phyloP scores from a whole-genome alignment of 805 yeast genomes.

The Yamadazyma takamatsuzukensis region DNA sequence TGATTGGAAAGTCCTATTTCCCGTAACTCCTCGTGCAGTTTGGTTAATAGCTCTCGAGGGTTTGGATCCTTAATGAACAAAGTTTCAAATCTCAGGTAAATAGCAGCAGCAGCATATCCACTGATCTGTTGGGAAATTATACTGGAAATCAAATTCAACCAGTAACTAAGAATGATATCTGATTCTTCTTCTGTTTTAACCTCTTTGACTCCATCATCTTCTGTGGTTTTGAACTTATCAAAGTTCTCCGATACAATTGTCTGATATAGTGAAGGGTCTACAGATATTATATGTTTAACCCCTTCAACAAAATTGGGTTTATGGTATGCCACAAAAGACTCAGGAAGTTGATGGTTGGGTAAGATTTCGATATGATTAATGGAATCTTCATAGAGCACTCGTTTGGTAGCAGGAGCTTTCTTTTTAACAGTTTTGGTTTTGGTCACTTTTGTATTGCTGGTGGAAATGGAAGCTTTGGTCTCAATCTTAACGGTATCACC shows the following conservation, averaged over 20 bases:
- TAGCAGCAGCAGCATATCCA: constrained; percentile 75
- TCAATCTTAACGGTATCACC: no score
- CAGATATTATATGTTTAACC: constrained; percentile 21
- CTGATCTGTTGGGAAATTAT: constrained; percentile 73
- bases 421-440: constrained; percentile 1
- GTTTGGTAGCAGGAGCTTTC: constrained; percentile 1
- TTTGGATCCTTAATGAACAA: constrained; percentile 42
- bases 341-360: constrained; percentile 21
- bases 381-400: constrained; percentile 9
- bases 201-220: constrained; percentile 3
- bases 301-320: constrained; percentile 32
- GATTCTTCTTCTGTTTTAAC: constrained; percentile 10
- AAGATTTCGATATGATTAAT: constrained; percentile 13
- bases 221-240: constrained; percentile 14
- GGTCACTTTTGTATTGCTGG: no score
- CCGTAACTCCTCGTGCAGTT: constrained; percentile 48
- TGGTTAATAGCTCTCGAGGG: constrained; percentile 43
- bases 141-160: constrained; percentile 34
- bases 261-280: constrained; percentile 34
- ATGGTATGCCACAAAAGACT: constrained; percentile 25
- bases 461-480: no score
- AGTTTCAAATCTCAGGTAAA: constrained; percentile 44
- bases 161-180: constrained; percentile 26
- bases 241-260: constrained; percentile 28
- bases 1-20: constrained; percentile 65